Evolutionary conservation across 78 protist genomes (phyloP).

Genomic region (Blattamonas nauphoetae): DNA sequence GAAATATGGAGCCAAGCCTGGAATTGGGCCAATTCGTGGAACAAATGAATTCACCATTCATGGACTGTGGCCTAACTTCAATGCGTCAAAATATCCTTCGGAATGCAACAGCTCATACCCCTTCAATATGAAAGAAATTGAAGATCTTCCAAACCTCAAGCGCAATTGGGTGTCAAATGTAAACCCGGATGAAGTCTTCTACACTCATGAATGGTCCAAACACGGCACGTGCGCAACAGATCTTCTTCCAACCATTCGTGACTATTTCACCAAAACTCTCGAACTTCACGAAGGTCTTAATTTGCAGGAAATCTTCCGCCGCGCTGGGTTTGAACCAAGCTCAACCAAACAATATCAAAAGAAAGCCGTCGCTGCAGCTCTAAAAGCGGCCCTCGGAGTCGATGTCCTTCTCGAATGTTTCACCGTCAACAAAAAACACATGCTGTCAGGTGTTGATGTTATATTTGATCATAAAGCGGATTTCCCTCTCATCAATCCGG

Average conservation of each 20-base stretch:
- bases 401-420: not conserved
- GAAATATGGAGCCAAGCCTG: too few species aligned
- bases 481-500: too few species aligned
- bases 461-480: too few species aligned
- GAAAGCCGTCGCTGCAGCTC: not conserved
- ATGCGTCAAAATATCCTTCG: not conserved
- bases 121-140: not conserved
- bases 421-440: not conserved
- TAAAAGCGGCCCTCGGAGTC: not conserved
- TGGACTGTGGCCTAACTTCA: not conserved
- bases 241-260: not conserved
- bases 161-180: not conserved
- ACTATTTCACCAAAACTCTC: not conserved
- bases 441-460: too few species aligned
- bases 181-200: not conserved
- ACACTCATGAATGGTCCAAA: not conserved
- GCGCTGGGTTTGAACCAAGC: not conserved
- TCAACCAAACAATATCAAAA: not conserved
- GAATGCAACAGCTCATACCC: not conserved
- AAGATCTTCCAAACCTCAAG: not conserved
- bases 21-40: not conserved
- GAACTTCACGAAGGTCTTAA: not conserved
- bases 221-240: not conserved
- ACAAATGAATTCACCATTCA: not conserved
- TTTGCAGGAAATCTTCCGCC: not conserved